Evolutionary conservation across 805 yeast genomes (phyloP).

Genomic region (Wickerhamiella allomyrinae): DNA sequence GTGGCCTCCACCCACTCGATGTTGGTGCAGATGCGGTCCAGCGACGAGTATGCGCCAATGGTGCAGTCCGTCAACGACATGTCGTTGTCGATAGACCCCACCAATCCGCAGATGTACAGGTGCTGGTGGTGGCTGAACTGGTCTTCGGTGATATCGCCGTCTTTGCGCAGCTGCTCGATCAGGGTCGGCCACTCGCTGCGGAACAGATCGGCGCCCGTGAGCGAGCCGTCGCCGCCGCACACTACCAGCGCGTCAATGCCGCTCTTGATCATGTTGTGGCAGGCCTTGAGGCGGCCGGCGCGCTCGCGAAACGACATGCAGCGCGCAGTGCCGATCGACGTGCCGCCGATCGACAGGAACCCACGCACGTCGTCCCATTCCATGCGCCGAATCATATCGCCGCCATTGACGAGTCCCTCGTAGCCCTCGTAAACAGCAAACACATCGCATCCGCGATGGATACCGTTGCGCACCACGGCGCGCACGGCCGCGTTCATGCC

Average conservation of each 20-base stretch:
- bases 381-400: conserved; percentile 62
- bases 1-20: conserved; percentile 97
- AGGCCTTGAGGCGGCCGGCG: conserved; percentile 69
- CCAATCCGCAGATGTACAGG: conserved; percentile 82
- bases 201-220: conserved; percentile 94
- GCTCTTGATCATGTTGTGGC: conserved; percentile 64
- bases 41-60: conserved; percentile 88
- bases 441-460: conserved; percentile 74
- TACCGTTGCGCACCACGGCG: conserved; percentile 88
- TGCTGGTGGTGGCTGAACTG: conserved; percentile 49
- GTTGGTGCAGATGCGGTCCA: conserved; percentile 84
- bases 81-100: conserved; percentile 95
- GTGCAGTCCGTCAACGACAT: conserved; percentile 96
- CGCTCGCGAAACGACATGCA: conserved; percentile 75
- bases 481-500: conserved; percentile 97
- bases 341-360: conserved; percentile 85
- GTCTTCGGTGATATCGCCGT: conserved; percentile 41
- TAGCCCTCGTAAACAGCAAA: conserved; percentile 91
- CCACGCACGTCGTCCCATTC: conserved; percentile 93
- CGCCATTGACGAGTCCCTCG: conserved; percentile 83
- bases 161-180: conserved; percentile 51
- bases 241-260: conserved; percentile 94
- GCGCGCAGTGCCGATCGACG: conserved; percentile 92
- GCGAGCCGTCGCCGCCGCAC: conserved; percentile 97
- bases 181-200: conserved; percentile 90